A percentile compares a stretch with the other conserved stretches of the same genome.
Evolutionary conservation across 306 rosid species (phyloP).

Genomic region (Citrullus amarus): DNA sequence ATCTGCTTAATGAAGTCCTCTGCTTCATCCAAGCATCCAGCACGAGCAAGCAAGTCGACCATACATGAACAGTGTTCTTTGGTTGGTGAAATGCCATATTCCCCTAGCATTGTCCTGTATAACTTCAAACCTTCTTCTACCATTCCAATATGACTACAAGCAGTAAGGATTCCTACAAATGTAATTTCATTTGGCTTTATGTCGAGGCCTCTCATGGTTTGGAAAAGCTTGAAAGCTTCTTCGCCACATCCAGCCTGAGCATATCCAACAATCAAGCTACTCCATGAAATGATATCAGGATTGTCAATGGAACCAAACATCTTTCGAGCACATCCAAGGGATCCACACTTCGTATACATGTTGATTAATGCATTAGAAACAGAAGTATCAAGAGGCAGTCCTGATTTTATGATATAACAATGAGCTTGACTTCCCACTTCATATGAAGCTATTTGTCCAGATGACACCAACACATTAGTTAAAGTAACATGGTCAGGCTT

Average conservation of each 20-base stretch:
- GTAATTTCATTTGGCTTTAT: conserved; percentile 57
- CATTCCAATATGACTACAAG: conserved; percentile 69
- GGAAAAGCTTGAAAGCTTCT: conserved; percentile 54
- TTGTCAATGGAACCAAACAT: conserved; percentile 34
- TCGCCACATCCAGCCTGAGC: conserved; percentile 58
- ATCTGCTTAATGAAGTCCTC: conserved; percentile 39
- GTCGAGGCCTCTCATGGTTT: conserved; percentile 33
- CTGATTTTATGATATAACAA: conserved; percentile 47
- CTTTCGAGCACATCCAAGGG: conserved; percentile 39
- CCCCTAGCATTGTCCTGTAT: conserved; percentile 41
- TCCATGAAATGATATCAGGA: conserved; percentile 68
- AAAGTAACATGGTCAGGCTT: conserved; percentile 48
- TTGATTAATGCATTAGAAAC: conserved; percentile 61
- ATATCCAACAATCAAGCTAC: conserved; percentile 67
- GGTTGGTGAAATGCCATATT: conserved; percentile 42
- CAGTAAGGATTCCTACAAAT: conserved; percentile 56
- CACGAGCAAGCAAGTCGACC: conserved; percentile 72
- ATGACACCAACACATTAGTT: conserved; percentile 43
- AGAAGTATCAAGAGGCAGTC: conserved; percentile 37
- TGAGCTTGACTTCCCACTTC: conserved; percentile 61
- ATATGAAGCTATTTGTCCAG: conserved; percentile 50
- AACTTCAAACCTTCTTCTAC: conserved; percentile 57
- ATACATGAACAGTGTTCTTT: conserved; percentile 70
- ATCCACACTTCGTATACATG: conserved; percentile 75
- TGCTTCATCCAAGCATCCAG: conserved; percentile 56